phyloP scores from a whole-genome alignment of 2,329 filamentous ascomycete species.

The Magnaporthiopsis incrustans region DNA sequence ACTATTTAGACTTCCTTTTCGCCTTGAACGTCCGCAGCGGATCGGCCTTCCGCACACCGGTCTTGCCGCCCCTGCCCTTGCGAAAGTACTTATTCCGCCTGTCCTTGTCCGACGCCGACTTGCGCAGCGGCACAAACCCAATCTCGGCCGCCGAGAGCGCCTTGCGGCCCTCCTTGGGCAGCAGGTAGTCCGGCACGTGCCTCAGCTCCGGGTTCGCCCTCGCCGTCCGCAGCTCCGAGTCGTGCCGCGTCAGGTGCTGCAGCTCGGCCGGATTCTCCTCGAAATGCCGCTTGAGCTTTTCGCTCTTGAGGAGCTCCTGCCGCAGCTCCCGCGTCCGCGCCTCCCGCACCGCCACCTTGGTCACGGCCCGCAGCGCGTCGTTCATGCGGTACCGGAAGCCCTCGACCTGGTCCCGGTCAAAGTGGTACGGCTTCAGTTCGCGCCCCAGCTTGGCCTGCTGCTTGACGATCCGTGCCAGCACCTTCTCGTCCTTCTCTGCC shows the following conservation, averaged over 20 bases:
- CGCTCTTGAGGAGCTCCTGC: conserved; percentile 84
- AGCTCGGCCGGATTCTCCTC: conserved; percentile 93
- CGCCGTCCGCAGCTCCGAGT: conserved; percentile 77
- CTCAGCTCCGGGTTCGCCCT: conserved; percentile 83
- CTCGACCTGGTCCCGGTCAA: conserved; percentile 90
- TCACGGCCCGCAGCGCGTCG: conserved; percentile 84
- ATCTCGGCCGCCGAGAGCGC: conserved; percentile 57
- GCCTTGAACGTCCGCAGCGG: conserved; percentile 85
- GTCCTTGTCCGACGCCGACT: conserved; percentile 39
- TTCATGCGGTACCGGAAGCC: conserved; percentile 93
- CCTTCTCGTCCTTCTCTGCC: conserved; percentile 74
- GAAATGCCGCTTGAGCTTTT: conserved; percentile 91
- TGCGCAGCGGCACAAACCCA: conserved; percentile 66
- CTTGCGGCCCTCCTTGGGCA: conserved; percentile 70
- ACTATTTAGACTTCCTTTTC: conserved; percentile 33
- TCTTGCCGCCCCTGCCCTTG: conserved; percentile 29
- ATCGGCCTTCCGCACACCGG: conserved; percentile 57
- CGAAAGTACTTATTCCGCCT: conserved; percentile 34
- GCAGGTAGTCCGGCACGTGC: conserved; percentile 87
- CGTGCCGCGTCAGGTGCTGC: conserved; percentile 71
- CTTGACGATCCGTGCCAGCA: conserved; percentile 70
- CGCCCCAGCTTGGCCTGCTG: conserved; percentile 76
- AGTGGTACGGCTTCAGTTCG: conserved; percentile 80
- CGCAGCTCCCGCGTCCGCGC: conserved; percentile 81
- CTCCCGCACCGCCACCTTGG: conserved; percentile 81